These are phyloP conservation scores for Pachysandra terminalis DNA, from an alignment of 164 flowering plant genomes.

Conservation along the genomic window DNA sequence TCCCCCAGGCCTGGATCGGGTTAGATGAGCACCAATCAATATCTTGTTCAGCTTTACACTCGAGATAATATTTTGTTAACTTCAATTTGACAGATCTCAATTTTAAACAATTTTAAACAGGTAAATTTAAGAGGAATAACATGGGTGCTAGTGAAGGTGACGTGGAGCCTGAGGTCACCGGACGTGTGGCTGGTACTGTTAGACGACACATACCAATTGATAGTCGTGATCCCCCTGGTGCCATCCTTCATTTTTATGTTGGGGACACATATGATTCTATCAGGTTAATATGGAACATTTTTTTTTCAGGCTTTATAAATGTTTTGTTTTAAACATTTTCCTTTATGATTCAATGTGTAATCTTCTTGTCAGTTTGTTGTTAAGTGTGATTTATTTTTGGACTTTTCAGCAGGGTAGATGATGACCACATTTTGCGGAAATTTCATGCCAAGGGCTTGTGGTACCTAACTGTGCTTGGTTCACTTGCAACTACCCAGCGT, in stretches of 20 bases:
- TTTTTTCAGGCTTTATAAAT: neutral
- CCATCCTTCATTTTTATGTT: slow-evolving; percentile 90
- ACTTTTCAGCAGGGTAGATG: slow-evolving; percentile 51
- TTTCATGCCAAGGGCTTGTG: slow-evolving; percentile 65
- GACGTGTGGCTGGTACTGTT: slow-evolving; percentile 87
- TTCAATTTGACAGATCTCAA: slow-evolving; percentile 2
- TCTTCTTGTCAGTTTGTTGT: neutral
- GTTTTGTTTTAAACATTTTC: neutral
- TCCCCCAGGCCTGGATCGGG: slow-evolving; percentile 85
- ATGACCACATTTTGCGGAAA: slow-evolving; percentile 73
- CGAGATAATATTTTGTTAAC: neutral
- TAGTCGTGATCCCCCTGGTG: slow-evolving; percentile 83
- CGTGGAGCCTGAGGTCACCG: slow-evolving; percentile 53
- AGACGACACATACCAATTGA: slow-evolving; percentile 79
- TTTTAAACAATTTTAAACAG: slow-evolving; percentile 38
- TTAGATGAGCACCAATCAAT: slow-evolving; percentile 22
- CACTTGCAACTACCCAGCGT: slow-evolving; percentile 95
- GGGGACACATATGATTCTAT: slow-evolving; percentile 76
- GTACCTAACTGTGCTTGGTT: slow-evolving; percentile 89
- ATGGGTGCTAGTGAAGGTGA: slow-evolving; percentile 41
- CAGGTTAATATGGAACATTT: slow-evolving; percentile 35
- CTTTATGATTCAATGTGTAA: neutral
- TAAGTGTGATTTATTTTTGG: neutral
- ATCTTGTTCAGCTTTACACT: neutral
- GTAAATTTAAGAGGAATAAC: slow-evolving; percentile 44